Evolutionary conservation across 2,329 filamentous ascomycete genomes (phyloP).

Genomic region (Ceratocystis albifundus): DNA sequence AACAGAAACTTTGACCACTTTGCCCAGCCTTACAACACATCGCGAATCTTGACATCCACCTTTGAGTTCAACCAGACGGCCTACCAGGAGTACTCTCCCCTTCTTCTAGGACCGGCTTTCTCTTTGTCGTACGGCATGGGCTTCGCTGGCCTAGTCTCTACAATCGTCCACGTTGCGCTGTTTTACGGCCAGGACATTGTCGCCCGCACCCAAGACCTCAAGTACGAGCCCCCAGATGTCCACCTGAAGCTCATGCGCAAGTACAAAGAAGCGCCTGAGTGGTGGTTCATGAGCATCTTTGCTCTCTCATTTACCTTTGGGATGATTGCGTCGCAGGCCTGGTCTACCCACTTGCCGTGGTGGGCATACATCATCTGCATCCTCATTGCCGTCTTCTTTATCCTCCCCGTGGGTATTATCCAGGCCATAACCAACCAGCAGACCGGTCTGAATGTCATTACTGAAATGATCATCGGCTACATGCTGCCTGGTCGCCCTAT

Average conservation of each 20-base stretch:
- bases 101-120: slow-evolving; percentile 45
- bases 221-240: slow-evolving; percentile 38
- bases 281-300: slow-evolving; percentile 45
- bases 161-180: slow-evolving; percentile 41
- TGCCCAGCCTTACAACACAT: slow-evolving; percentile 47
- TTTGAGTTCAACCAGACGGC: slow-evolving; percentile 48
- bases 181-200: slow-evolving; percentile 43
- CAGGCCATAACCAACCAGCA: slow-evolving; percentile 41
- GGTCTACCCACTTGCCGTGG: slow-evolving; percentile 35
- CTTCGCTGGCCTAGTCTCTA: slow-evolving; percentile 44
- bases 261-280: slow-evolving; percentile 44
- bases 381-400: slow-evolving; percentile 33
- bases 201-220: slow-evolving; percentile 28
- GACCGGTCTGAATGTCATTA: slow-evolving; percentile 39
- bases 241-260: slow-evolving; percentile 46
- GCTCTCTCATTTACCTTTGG: slow-evolving; percentile 39
- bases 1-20: slow-evolving; percentile 52
- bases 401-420: slow-evolving; percentile 37
- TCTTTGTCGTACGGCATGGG: slow-evolving; percentile 45
- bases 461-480: slow-evolving; percentile 40
- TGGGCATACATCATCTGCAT: slow-evolving; percentile 35
- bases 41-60: slow-evolving; percentile 45
- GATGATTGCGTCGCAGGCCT: slow-evolving; percentile 32
- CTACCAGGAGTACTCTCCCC: slow-evolving; percentile 50
- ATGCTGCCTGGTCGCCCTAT: slow-evolving; percentile 38